Evolutionary conservation across 2,329 filamentous ascomycete genomes (phyloP).

Genomic region (Parascedosporium putredinis): DNA sequence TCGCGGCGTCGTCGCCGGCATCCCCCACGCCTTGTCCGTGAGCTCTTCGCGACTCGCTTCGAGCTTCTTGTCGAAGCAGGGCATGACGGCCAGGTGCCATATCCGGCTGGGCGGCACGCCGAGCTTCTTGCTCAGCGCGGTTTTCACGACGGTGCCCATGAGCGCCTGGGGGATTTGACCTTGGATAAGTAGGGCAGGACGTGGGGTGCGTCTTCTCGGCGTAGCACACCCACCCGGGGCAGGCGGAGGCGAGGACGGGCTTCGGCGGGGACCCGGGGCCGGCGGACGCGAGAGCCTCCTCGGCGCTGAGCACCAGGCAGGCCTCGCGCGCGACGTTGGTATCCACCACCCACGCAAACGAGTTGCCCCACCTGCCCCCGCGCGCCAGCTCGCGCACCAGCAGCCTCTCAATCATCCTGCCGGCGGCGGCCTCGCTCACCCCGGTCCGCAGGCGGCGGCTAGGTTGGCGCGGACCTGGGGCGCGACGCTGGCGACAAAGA

Average conservation of each 20-base stretch:
- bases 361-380: conserved; percentile 57
- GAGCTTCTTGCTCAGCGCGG: conserved; percentile 62
- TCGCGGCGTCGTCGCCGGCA: conserved; percentile 33
- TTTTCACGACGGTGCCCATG: conserved; percentile 83
- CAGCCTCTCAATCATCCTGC: conserved; percentile 73
- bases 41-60: conserved; percentile 91
- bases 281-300: conserved; percentile 40
- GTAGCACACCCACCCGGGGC: conserved; percentile 97
- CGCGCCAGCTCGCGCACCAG: conserved; percentile 33
- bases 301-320: conserved; percentile 67
- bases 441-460: conserved; percentile 68
- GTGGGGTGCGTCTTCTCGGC: conserved; percentile 97
- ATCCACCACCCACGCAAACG: conserved; percentile 83
- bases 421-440: conserved; percentile 64
- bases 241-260: conserved; percentile 77
- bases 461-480: conserved; percentile 85
- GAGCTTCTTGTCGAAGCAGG: conserved; percentile 97
- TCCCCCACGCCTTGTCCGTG: conserved; percentile 72
- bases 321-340: conserved; percentile 77
- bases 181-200: conserved; percentile 83
- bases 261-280: conserved; percentile 12
- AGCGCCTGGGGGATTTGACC: conserved; percentile 93
- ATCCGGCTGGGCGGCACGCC: conserved; percentile 68
- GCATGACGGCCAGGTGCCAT: conserved; percentile 95
- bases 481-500: conserved; percentile 88